Base-by-base conservation (phyloP, 225 moss, liverwort and hornwort species). In the Anthoceros angustus region DNA sequence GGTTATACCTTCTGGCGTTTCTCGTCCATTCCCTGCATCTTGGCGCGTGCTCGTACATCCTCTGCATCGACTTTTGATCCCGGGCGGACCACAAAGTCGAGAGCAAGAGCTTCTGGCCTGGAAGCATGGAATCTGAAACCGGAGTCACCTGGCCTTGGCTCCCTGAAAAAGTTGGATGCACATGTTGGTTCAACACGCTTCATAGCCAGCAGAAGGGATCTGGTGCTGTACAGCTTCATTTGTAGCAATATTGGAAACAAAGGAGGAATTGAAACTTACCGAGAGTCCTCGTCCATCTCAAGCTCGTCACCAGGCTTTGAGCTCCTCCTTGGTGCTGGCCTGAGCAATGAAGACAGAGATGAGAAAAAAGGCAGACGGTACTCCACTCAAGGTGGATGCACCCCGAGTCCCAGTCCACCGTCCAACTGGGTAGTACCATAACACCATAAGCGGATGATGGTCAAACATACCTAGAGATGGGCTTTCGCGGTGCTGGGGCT, bases 111-210 rank as follows among this genome's bases (percentile, higher is more conserved):
- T 73, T 98, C 91, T 5, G 95, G 95, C 75, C 95, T 82, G 7
- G 91, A 91, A 39, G 91, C 95, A 68, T 98, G 95, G 67, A 85
- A 83, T 42, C 95, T 71, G 68, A 88, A 98, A 12, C 91, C 91
- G 14, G 86, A 77, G 40, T 98, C 86, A 14, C 95, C 95, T 48
- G 83, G 85, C 76, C 87, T 91, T 0, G 80, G 67, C 70, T 88
- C 91, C 65, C 83, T 78, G 74, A 25, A n/a, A 64, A 8, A 64
- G 25, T n/a, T 23, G 15, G 5, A 10, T 5, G 32, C 38, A 38
- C 7, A 38, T 6, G 6, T 10, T 63, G 7, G 10, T 38, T 12
- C 25, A 5, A 64, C 16, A 6, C 5, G 40, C 25, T 64, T 7
- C 64, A 64, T 25, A 64, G 10, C 42, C 43, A 6, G 20, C 4